Evolutionary conservation across 768 basidiomycete genomes (phyloP), one percentile per base, ranked within the genome.

Genomic region (Brasilioporus rufonigricans): DNA sequence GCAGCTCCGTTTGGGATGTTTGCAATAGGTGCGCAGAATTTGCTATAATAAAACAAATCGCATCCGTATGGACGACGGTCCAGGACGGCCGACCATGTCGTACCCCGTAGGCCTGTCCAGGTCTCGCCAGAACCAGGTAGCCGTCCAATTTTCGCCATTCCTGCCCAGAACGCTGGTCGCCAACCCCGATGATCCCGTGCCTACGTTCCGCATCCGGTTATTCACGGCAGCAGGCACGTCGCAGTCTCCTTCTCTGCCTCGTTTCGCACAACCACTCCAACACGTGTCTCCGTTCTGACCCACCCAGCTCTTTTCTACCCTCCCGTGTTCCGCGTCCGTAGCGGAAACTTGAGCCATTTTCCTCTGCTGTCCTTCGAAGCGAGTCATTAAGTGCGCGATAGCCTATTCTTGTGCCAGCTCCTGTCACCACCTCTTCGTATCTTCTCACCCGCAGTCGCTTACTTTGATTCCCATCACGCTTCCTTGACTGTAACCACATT

Each of bases 1-100:
- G 55, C 63, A 65, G 59, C 65, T 66, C 65, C 65, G 65, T 67
- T 62, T 61, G 57, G 57, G 48, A 29, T 38, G 33, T 53, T 59
- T 32, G 19, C 40, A 61, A 47, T 61, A 45, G 31, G 18, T 41
- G 35, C 43, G 27, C 44, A 53, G 40, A 52, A 53, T 51, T 57
- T 51, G 55, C 58, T 55, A 62, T 58, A 63, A 60, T 46, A 61
- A 61, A 60, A 53, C 44, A 31, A 44, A 46, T 46, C 21, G 23
- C n/a, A 24, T 46, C 54, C 57, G 36, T 40, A 33, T 12, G 45
- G 49, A 16, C 21, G 57, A 18, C 52, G 52, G 58, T 53, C 61
- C 52, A 53, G 57, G 54, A 56, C 57, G 53, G 58, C 61, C 41
- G 53, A 55, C 61, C 61, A 62, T 59, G 36, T 56, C 49, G 61